A percentile compares a stretch with the other conserved stretches of the same genome.
Conservation (phyloP, 306 rosid genomes). For the Gleditsia sinensis region DNA sequence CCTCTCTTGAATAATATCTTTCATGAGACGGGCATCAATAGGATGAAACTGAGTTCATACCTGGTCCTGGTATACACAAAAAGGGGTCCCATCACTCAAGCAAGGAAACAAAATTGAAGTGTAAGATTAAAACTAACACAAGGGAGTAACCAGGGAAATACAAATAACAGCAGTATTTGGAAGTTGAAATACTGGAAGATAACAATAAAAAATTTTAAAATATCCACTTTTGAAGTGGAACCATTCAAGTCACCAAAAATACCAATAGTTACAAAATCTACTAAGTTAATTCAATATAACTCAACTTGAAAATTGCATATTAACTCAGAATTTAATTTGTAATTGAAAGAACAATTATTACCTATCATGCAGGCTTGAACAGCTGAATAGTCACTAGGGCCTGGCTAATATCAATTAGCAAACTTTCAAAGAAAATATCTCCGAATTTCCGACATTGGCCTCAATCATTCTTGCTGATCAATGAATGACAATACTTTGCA, state of each 20-base stretch:
- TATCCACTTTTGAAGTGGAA: neutral
- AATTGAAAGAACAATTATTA: neutral
- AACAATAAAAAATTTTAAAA: neutral
- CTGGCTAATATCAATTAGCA: neutral
- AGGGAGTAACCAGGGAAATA: neutral
- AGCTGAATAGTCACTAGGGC: neutral
- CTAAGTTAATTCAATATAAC: neutral
- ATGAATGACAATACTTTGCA: neutral
- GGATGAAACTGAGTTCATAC: neutral
- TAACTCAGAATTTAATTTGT: neutral
- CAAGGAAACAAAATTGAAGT: neutral
- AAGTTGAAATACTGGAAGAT: neutral
- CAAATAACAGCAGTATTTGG: neutral
- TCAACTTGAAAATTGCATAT: neutral
- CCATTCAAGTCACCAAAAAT: neutral
- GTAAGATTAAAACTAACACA: neutral
- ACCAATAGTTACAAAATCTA: neutral
- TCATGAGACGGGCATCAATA: too few relatives aligned
- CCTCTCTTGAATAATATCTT: too few relatives aligned
- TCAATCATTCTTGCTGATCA: neutral
- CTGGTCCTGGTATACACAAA: neutral
- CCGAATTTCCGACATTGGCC: neutral
- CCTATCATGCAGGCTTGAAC: neutral
- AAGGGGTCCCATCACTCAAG: too few relatives aligned
- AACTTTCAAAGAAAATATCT: neutral